Percentiles rank a stretch among this genome's conserved stretches.
These are phyloP conservation scores for Vigna hirtella DNA, from an alignment of 306 rosid genomes.

Conservation along the genomic window DNA sequence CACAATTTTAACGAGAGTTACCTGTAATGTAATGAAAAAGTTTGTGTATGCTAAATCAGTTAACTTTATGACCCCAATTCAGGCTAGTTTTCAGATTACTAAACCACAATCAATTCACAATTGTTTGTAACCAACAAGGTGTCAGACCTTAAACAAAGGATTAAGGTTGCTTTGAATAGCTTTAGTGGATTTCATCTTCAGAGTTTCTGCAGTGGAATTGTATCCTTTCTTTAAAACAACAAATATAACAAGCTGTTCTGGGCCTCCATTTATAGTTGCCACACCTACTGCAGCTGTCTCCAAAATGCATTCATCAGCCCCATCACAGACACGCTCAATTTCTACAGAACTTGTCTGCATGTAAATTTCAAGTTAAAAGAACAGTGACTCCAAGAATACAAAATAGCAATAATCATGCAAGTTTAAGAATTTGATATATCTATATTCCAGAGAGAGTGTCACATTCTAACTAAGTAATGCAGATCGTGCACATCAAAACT, in stretches of 20 bases:
- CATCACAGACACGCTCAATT: conserved; percentile 81
- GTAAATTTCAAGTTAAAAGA: conserved; percentile 29
- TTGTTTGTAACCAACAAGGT: too few species aligned
- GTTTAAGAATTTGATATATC: background rate
- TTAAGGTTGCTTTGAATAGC: conserved; percentile 84
- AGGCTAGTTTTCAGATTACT: background rate
- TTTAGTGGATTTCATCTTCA: conserved; percentile 65
- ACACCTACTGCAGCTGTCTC: conserved; percentile 87
- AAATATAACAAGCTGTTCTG: conserved; percentile 74
- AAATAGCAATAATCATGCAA: conserved; percentile 5
- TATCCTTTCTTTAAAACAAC: conserved; percentile 70
- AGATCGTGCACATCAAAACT: too few species aligned
- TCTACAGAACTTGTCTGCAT: conserved; percentile 80
- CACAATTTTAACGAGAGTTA: conserved; percentile 64
- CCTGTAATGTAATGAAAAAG: conserved; percentile 54
- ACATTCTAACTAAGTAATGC: too few species aligned
- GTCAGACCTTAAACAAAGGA: conserved; percentile 83
- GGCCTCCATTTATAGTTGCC: conserved; percentile 72
- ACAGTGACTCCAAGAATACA: conserved; percentile 16
- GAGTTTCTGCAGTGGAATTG: conserved; percentile 51
- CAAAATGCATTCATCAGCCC: conserved; percentile 67
- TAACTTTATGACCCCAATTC: conserved; percentile 26
- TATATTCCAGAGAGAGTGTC: too few species aligned
- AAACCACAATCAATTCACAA: too few species aligned
- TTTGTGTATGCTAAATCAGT: background rate